A percentile compares a stretch with the other conserved stretches of the same genome.
Conservation (phyloP, 1,284 basidiomycete species). For the Golubevia sp. region DNA sequence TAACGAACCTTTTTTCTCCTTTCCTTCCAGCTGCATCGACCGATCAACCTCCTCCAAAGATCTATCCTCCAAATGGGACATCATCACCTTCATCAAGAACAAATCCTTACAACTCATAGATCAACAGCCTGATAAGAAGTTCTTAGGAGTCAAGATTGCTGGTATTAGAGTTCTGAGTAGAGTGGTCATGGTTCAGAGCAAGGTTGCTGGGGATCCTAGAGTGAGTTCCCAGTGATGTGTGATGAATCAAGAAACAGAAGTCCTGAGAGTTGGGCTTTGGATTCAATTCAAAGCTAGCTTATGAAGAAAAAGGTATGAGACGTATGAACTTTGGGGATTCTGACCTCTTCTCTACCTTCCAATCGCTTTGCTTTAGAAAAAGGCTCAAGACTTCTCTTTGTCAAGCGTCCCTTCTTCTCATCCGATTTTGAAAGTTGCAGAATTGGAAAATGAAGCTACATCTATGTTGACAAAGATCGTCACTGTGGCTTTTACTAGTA, state of each 20-base stretch:
- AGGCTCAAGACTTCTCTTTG: constrained; percentile 39
- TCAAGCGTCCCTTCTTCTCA: constrained; percentile 33
- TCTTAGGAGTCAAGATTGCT: constrained; percentile 37
- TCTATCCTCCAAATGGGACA: constrained; percentile 28
- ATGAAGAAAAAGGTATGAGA: too few species aligned
- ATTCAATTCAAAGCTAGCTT: background rate
- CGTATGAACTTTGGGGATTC: background rate
- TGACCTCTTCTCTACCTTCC: background rate
- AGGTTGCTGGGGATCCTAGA: constrained; percentile 31
- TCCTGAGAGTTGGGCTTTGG: background rate
- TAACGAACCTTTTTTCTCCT: background rate
- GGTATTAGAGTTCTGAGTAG: constrained; percentile 50
- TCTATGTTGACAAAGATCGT: constrained; percentile 45
- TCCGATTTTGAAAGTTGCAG: constrained; percentile 29
- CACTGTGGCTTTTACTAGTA: constrained; percentile 51
- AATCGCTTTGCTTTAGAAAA: constrained; percentile 9
- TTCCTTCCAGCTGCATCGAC: constrained; percentile 21
- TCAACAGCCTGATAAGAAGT: constrained; percentile 10
- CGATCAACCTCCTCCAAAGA: constrained; percentile 4
- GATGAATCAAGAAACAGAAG: background rate
- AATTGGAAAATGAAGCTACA: constrained; percentile 49
- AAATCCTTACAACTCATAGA: constrained; percentile 42
- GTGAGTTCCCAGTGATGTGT: constrained; percentile 6
- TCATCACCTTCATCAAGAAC: constrained; percentile 38
- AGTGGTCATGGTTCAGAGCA: constrained; percentile 47